phyloP scores from a whole-genome alignment of 2,329 filamentous ascomycete genomes.

The Penicillium olsonii region DNA sequence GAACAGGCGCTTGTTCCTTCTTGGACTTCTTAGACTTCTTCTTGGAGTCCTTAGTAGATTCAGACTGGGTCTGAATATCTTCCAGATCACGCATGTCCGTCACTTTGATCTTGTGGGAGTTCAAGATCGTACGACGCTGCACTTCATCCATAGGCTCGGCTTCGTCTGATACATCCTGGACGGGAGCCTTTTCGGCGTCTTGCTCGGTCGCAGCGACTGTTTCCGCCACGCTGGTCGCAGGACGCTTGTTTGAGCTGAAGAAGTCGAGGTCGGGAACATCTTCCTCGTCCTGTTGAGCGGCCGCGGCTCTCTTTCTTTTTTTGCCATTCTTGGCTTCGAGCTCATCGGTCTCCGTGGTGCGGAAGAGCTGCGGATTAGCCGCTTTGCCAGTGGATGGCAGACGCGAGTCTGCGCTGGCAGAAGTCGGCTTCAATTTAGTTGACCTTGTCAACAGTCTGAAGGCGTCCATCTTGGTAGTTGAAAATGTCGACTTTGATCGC shows the following conservation, averaged over 20 bases:
- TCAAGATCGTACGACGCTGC: slow-evolving; percentile 72
- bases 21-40: slow-evolving; percentile 61
- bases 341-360: slow-evolving; percentile 30
- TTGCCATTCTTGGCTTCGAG: slow-evolving; percentile 31
- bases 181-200: slow-evolving; percentile 14
- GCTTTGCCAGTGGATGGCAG: slow-evolving; percentile 46
- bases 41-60: slow-evolving; percentile 39
- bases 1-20: slow-evolving; percentile 39
- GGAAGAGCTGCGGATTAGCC: slow-evolving; percentile 41
- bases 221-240: slow-evolving; percentile 20
- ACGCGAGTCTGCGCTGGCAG: slow-evolving; percentile 29
- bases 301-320: slow-evolving; percentile 41
- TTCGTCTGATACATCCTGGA: slow-evolving; percentile 27
- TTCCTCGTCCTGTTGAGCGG: slow-evolving; percentile 23
- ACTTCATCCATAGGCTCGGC: slow-evolving; percentile 60
- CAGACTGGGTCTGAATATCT: slow-evolving; percentile 30
- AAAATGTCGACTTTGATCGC: slow-evolving; percentile 18
- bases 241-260: slow-evolving; percentile 35
- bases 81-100: slow-evolving; percentile 66
- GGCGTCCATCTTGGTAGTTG: slow-evolving; percentile 42
- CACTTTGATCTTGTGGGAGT: slow-evolving; percentile 81
- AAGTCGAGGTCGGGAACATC: slow-evolving; percentile 37
- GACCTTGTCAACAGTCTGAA: slow-evolving; percentile 49
- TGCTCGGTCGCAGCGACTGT: slow-evolving; percentile 16
- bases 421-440: slow-evolving; percentile 42